Evolutionary conservation across 345 rosid species (phyloP), one percentile per base, ranked within the genome.

Genomic region (Lagerstroemia speciosa): DNA sequence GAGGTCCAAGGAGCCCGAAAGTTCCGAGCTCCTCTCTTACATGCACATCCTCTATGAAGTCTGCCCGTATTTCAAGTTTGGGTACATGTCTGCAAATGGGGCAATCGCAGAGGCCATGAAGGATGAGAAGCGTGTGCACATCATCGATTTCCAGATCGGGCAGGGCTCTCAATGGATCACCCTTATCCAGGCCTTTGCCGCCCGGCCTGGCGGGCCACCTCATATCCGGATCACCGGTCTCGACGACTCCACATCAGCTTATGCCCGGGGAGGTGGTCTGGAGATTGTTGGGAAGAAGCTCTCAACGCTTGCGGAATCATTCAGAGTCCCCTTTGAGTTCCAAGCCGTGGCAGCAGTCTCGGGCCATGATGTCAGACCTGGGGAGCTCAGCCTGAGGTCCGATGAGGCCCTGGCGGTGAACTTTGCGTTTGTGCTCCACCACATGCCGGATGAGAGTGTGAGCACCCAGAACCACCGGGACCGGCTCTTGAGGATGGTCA

Each of bases 21-120:
- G 93, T 38, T 68, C 83, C 3, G 93, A 88, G 7, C 82, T 93
- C 37, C 80, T 90, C 61, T 87, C 97, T 30, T 87, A 87, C 76
- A 84, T 90, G 86, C 84, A 83, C 75, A 80, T 88, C 70, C 84
- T 90, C 31, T 86, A 90, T 33, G 97, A 90, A 83, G 93, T 88
- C 46, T 93, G 98, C 40, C 97, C 98, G 26, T 93, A 88, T 80
- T 84, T 93, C 77, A 93, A 90, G 73, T 93, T 93, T 29, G 97
- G 98, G 0, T 93, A 90, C 83, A 90, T 93, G 92, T 90, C 98
- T 33, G 97, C 95, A 5, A 93, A 90, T 70, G 98, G 98, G 62
- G 98, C 98, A 1, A 86, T 93, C 31, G 98, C 98, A 16, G 97
- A 90, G 78, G 98, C 97, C 75, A 88, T 90, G 95, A 93, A 90